phyloP scores from a whole-genome alignment of 345 rosid species.

The Ailanthus altissimus region DNA sequence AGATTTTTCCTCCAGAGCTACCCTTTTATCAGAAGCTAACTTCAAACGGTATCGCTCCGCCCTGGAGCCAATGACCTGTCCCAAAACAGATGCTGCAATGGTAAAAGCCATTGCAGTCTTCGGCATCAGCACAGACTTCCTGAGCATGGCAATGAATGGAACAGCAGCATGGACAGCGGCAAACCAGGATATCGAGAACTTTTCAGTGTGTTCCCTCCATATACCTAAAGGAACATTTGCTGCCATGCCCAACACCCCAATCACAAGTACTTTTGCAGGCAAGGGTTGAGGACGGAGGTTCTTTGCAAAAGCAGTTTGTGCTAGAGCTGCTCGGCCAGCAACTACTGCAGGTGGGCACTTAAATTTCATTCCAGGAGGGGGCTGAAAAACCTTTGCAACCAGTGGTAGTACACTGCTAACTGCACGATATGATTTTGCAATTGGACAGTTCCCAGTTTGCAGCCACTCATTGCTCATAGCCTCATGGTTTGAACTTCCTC shows the following conservation, averaged over 20 bases:
- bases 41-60: conserved; percentile 83
- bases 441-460: conserved; percentile 85
- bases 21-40: conserved; percentile 46
- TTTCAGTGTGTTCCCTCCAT: conserved; percentile 94
- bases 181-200: conserved; percentile 86
- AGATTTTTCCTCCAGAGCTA: conserved; percentile 24
- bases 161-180: conserved; percentile 92
- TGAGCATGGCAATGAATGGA: conserved; percentile 88
- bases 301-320: conserved; percentile 84
- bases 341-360: conserved; percentile 82
- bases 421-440: conserved; percentile 87
- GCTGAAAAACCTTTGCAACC: conserved; percentile 76
- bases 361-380: conserved; percentile 68
- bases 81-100: conserved; percentile 80
- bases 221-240: conserved; percentile 86
- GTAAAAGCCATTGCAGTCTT: conserved; percentile 94
- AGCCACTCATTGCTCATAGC: conserved; percentile 86
- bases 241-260: conserved; percentile 95
- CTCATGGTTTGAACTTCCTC: conserved; percentile 66
- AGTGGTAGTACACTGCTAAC: conserved; percentile 80
- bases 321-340: conserved; percentile 87
- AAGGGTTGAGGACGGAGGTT: conserved; percentile 93
- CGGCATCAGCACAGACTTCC: conserved; percentile 93
- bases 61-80: conserved; percentile 96
- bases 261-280: conserved; percentile 74